These are phyloP conservation scores for Euphorbia peplus DNA, from an alignment of 345 rosid genomes.

Conservation along the genomic window DNA sequence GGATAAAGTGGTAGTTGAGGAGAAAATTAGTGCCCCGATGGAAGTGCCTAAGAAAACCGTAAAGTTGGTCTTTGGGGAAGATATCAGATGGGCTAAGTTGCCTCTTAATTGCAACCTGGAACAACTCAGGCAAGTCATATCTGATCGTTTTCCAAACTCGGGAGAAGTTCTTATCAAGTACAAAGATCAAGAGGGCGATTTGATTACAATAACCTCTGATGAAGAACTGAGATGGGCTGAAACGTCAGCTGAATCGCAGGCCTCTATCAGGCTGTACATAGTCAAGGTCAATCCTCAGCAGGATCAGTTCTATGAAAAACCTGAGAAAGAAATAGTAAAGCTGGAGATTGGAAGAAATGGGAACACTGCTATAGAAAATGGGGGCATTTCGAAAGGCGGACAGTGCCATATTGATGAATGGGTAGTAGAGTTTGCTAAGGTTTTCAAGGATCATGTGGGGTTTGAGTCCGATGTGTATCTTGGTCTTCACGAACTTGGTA, in stretches of 20 bases:
- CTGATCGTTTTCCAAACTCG: slow-evolving; percentile 61
- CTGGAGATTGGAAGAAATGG: slow-evolving; percentile 11
- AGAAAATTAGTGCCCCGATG: slow-evolving; percentile 36
- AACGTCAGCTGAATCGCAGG: slow-evolving; percentile 44
- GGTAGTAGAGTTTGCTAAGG: slow-evolving; percentile 74
- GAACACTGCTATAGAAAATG: slow-evolving; percentile 1
- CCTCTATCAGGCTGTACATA: slow-evolving; percentile 53
- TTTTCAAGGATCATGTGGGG: slow-evolving; percentile 76
- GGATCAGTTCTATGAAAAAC: slow-evolving; percentile 52
- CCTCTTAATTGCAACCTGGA: slow-evolving; percentile 65
- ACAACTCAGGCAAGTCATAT: slow-evolving; percentile 64
- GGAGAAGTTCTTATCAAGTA: slow-evolving; percentile 72
- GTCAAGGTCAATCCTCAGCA: slow-evolving; percentile 60
- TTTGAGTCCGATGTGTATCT: slow-evolving; percentile 61
- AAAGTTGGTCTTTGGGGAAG: slow-evolving; percentile 72
- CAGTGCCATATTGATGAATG: slow-evolving; percentile 61
- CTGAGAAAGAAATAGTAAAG: slow-evolving; percentile 23
- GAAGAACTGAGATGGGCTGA: slow-evolving; percentile 83
- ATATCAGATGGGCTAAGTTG: slow-evolving; percentile 71
- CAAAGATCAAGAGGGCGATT: slow-evolving; percentile 87
- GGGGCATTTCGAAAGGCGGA: not conserved
- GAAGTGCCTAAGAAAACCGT: slow-evolving; percentile 50
- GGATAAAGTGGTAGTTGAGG: slow-evolving; percentile 57
- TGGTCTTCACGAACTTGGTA: slow-evolving; percentile 77
- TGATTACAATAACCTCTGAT: slow-evolving; percentile 74